Evolutionary conservation across 2,329 filamentous ascomycete species (phyloP).

Genomic region (Colletotrichum caudatum): DNA sequence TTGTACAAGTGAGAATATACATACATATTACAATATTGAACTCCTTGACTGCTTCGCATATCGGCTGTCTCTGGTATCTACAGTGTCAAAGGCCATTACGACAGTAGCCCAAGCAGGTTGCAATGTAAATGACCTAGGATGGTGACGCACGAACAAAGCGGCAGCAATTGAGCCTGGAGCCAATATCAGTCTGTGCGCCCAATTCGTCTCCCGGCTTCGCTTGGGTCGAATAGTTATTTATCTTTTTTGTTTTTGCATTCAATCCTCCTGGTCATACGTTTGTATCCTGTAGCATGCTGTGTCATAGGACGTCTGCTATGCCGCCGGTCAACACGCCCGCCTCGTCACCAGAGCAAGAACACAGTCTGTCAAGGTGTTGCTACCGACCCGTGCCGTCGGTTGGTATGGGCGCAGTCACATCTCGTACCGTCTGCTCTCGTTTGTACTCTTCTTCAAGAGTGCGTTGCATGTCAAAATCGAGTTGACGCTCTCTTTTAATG

Average conservation of each 20-base stretch:
- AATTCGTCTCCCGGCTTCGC: not conserved
- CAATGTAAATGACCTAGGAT: not conserved
- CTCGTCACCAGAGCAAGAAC: not conserved
- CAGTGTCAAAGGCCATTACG: not conserved
- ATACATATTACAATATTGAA: not conserved
- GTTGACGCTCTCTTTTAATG: constrained; percentile 88
- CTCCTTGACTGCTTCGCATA: not conserved
- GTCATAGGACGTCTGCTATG: not conserved
- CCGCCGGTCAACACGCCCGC: not conserved
- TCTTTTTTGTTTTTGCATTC: not conserved
- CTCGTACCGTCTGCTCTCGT: constrained; percentile 84
- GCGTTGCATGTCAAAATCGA: constrained; percentile 94
- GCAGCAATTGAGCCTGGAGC: too few species aligned
- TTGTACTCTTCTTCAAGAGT: constrained; percentile 89
- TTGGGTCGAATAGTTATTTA: not conserved
- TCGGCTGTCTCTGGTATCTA: not conserved
- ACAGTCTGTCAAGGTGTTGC: not conserved
- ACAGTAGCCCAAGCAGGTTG: not conserved
- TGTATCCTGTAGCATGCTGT: not conserved
- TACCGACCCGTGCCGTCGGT: not conserved
- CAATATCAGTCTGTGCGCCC: not conserved
- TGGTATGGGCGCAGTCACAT: constrained; percentile 47
- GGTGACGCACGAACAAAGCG: not conserved
- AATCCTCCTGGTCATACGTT: not conserved
- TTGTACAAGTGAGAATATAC: not conserved